Percentiles rank a stretch among this genome's conserved stretches.
phyloP scores from a whole-genome alignment of 129 eudicot species.

The Scalesia atractyloides region DNA sequence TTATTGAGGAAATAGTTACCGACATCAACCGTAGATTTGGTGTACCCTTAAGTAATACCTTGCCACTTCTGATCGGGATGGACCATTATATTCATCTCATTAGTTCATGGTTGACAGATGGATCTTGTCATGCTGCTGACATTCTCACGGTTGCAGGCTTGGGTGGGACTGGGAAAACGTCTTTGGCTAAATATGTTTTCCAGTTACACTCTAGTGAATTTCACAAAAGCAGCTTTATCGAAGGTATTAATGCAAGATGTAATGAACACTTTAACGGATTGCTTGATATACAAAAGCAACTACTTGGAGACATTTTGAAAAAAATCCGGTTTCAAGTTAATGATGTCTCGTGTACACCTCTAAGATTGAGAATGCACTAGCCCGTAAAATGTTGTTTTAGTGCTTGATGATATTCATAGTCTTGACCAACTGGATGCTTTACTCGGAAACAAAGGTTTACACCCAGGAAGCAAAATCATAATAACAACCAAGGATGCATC shows the following conservation, averaged over 20 bases:
- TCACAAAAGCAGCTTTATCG: slow-evolving; percentile 25
- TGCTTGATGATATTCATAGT: slow-evolving; percentile 26
- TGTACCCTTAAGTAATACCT: neutral
- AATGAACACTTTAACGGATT: slow-evolving; percentile 4
- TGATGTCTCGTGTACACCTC: slow-evolving; percentile 16
- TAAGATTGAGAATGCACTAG: slow-evolving; percentile 19
- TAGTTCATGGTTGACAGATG: slow-evolving; percentile 28
- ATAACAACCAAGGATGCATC: slow-evolving; percentile 28
- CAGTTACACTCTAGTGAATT: neutral
- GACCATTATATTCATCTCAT: slow-evolving; percentile 7
- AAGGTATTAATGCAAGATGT: slow-evolving; percentile 1
- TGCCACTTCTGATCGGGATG: slow-evolving; percentile 25
- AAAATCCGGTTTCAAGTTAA: neutral
- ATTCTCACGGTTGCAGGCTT: slow-evolving; percentile 23
- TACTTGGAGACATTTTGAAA: slow-evolving; percentile 16
- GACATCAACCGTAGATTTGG: slow-evolving; percentile 12
- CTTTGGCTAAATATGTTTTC: slow-evolving; percentile 18
- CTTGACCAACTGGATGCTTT: neutral
- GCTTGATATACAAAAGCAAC: slow-evolving; percentile 34
- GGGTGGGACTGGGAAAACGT: slow-evolving; percentile 39
- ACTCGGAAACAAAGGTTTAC: neutral
- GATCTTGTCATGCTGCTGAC: neutral
- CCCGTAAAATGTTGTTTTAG: slow-evolving; percentile 26
- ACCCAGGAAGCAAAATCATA: slow-evolving; percentile 38
- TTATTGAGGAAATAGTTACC: slow-evolving; percentile 28